These are phyloP conservation scores for Clitoria ternatea DNA, from an alignment of 306 rosid species.

Conservation along the genomic window DNA sequence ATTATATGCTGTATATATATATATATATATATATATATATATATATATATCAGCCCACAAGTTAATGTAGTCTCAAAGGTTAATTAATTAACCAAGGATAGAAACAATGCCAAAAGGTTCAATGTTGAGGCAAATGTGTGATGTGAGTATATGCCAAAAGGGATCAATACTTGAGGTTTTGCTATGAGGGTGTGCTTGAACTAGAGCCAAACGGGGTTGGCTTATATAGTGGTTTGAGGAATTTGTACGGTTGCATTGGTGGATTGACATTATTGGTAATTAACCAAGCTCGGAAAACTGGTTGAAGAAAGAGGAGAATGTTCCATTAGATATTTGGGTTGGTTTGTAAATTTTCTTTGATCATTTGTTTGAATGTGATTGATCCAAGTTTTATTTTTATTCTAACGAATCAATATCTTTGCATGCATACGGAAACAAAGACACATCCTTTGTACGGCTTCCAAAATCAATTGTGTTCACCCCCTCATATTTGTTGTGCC, in stretches of 20 bases:
- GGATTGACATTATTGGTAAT: slow-evolving; percentile 28
- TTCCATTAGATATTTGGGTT: slow-evolving; percentile 41
- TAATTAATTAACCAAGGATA: background rate
- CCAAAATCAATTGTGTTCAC: background rate
- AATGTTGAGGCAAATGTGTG: background rate
- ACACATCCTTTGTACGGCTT: slow-evolving; percentile 59
- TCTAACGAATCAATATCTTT: slow-evolving; percentile 37
- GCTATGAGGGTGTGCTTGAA: slow-evolving; percentile 30
- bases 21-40: no score
- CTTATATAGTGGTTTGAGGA: slow-evolving; percentile 50
- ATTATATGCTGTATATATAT: slow-evolving; percentile 18
- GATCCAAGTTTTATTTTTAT: slow-evolving; percentile 1
- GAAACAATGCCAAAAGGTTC: slow-evolving; percentile 18
- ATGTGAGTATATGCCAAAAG: no score
- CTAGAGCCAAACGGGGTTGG: slow-evolving; percentile 15
- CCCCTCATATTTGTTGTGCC: background rate
- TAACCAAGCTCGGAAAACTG: no score
- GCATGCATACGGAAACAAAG: slow-evolving; percentile 37
- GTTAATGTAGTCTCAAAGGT: background rate
- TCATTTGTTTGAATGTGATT: slow-evolving; percentile 42
- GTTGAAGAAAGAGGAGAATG: slow-evolving; percentile 33
- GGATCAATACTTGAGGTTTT: slow-evolving; percentile 16
- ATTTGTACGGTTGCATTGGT: background rate
- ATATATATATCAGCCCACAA: background rate
- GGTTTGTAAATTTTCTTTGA: slow-evolving; percentile 31